Percentiles rank a stretch among this genome's conserved stretches.
Conservation (phyloP, 1,284 basidiomycete genomes). For the Neolentinus lepideus region DNA sequence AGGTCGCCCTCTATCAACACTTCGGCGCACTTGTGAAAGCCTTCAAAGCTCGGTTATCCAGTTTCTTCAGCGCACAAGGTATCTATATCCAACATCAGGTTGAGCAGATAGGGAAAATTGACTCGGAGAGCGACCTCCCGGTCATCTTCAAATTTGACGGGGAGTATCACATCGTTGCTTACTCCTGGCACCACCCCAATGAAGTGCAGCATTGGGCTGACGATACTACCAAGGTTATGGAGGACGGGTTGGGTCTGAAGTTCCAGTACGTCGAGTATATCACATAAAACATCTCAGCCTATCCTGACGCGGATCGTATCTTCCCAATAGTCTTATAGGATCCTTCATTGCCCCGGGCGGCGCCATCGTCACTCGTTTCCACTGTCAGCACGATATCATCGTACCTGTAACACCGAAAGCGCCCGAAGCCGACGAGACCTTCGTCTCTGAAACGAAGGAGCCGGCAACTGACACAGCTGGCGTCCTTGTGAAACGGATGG, state of each 20-base stretch:
- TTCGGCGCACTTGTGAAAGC: conserved; percentile 26
- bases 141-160: conserved; percentile 42
- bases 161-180: conserved; percentile 44
- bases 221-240: conserved; percentile 28
- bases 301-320: background rate
- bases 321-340: conserved; percentile 19
- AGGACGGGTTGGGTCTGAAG: conserved; percentile 23
- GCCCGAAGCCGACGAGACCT: background rate
- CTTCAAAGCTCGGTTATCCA: conserved; percentile 27
- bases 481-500: conserved; percentile 24
- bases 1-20: conserved; percentile 22
- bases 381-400: conserved; percentile 27
- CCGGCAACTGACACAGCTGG: background rate
- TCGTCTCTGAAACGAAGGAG: background rate
- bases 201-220: conserved; percentile 26
- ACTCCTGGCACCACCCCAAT: conserved; percentile 24
- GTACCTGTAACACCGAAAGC: conserved; percentile 12
- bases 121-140: conserved; percentile 5
- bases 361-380: conserved; percentile 32
- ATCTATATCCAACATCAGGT: conserved; percentile 28
- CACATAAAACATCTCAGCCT: background rate
- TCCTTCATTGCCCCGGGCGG: conserved; percentile 25
- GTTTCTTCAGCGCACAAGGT: conserved; percentile 34
- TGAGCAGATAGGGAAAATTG: conserved; percentile 4
- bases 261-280: conserved; percentile 30